Evolutionary conservation across 108 stramenopile genomes (phyloP).

Genomic region (Skeletonema marinoi): DNA sequence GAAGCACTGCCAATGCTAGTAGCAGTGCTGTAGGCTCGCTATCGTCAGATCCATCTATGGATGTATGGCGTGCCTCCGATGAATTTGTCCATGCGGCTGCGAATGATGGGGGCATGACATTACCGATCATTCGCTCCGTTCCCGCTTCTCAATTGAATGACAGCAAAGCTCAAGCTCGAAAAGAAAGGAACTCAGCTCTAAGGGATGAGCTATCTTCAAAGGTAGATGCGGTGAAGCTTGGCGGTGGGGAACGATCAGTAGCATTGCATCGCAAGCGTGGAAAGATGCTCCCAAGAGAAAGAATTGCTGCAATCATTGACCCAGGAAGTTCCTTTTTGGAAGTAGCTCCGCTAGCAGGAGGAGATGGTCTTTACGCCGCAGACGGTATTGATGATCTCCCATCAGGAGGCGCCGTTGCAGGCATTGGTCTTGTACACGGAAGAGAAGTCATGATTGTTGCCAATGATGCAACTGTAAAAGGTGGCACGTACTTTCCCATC

Average conservation of each 20-base stretch:
- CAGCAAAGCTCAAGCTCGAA: conserved; percentile 33
- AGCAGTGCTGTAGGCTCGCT: neutral
- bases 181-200: conserved; percentile 24
- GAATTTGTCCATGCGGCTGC: conserved; percentile 20
- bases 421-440: conserved; percentile 93
- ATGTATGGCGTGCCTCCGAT: conserved; percentile 39
- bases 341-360: conserved; percentile 91
- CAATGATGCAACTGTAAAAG: conserved; percentile 99
- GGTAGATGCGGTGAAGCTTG: conserved; percentile 35
- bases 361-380: conserved; percentile 46
- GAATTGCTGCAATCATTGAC: conserved; percentile 90
- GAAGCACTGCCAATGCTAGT: neutral
- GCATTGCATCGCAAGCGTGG: conserved; percentile 82
- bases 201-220: conserved; percentile 33
- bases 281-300: conserved; percentile 93
- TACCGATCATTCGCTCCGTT: conserved; percentile 32
- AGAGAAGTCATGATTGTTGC: conserved; percentile 94
- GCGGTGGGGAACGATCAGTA: conserved; percentile 68
- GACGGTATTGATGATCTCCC: conserved; percentile 72
- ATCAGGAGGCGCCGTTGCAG: conserved; percentile 94
- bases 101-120: conserved; percentile 30
- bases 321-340: conserved; percentile 95
- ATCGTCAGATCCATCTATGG: conserved; percentile 34
- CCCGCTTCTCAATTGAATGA: conserved; percentile 36
- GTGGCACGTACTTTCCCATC: conserved; percentile 98